A percentile compares a stretch with the other conserved stretches of the same genome.
phyloP scores from a whole-genome alignment of 192 early-diverging fungal species.

The Fimicolochytrium jonesii region DNA sequence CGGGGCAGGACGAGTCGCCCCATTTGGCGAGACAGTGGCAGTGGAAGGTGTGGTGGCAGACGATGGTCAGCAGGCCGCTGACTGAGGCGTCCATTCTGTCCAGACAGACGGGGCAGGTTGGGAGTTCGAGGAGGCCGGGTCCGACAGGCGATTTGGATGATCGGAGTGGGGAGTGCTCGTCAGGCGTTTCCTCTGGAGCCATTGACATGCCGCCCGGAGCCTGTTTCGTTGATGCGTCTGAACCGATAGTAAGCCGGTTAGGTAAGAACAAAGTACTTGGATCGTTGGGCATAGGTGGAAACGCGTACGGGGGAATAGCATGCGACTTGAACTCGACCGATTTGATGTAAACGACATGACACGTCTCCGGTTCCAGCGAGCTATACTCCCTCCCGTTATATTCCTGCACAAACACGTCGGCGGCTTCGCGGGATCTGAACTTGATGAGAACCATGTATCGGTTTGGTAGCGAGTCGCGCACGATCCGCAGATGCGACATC shows the following conservation, averaged over 20 bases:
- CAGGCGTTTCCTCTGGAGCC: not conserved
- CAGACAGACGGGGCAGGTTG: conserved; percentile 94
- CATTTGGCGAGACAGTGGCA: conserved; percentile 88
- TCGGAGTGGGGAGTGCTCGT: too few relatives aligned
- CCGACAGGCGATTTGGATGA: not conserved
- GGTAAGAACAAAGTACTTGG: conserved; percentile 25
- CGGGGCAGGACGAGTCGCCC: conserved; percentile 84
- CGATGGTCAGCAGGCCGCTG: conserved; percentile 84
- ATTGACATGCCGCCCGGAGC: not conserved
- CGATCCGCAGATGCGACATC: conserved; percentile 69
- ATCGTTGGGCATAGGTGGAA: conserved; percentile 34
- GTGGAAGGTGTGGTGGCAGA: conserved; percentile 96
- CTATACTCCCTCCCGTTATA: conserved; percentile 86
- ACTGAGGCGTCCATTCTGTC: conserved; percentile 88
- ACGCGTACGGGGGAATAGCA: conserved; percentile 57
- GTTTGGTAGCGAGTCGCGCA: conserved; percentile 74
- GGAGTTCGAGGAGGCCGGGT: conserved; percentile 63
- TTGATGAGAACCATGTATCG: conserved; percentile 84
- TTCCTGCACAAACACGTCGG: conserved; percentile 64
- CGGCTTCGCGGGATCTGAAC: conserved; percentile 58
- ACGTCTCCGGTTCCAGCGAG: conserved; percentile 65
- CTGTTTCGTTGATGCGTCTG: too few relatives aligned
- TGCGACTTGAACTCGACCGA: conserved; percentile 61
- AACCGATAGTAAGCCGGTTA: too few relatives aligned
- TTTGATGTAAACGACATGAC: conserved; percentile 74